Evolutionary conservation across 768 basidiomycete species (phyloP).

Genomic region (Gloeopeniophorella convolvens): DNA sequence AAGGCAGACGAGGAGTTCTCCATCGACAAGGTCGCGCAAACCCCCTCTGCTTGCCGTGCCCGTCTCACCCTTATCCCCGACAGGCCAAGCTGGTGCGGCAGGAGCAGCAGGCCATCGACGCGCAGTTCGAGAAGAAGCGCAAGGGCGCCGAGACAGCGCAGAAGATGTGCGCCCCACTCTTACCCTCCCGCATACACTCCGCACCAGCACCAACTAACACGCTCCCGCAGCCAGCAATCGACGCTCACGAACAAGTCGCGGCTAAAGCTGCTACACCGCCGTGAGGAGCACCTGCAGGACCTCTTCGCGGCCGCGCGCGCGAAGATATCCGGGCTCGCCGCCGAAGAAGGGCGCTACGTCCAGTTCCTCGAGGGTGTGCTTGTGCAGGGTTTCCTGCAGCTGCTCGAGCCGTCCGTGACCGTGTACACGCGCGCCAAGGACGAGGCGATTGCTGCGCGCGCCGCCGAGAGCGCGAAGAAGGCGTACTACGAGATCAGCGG

Average conservation of each 20-base stretch:
- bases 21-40: constrained; percentile 77
- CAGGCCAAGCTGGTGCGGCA: constrained; percentile 97
- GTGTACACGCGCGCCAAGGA: constrained; percentile 69
- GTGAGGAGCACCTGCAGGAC: constrained; percentile 88
- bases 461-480: constrained; percentile 55
- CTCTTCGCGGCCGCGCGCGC: constrained; percentile 72
- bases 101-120: constrained; percentile 92
- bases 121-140: constrained; percentile 90
- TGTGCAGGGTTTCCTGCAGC: constrained; percentile 76
- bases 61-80: neutral
- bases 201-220: neutral
- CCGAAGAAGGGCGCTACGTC: constrained; percentile 63
- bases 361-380: constrained; percentile 82
- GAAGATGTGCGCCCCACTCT: constrained; percentile 75
- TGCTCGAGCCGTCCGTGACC: constrained; percentile 69
- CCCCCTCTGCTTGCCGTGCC: neutral
- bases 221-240: constrained; percentile 69
- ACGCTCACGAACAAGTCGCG: constrained; percentile 96
- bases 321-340: constrained; percentile 53
- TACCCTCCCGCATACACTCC: neutral
- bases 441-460: constrained; percentile 48
- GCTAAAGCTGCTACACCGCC: constrained; percentile 78
- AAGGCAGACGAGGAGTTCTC: constrained; percentile 99
- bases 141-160: constrained; percentile 91
- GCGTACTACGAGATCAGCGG: constrained; percentile 79